Evolutionary conservation across 176 grass and related monocot genomes (phyloP).

Genomic region (Ensete ventricosum): DNA sequence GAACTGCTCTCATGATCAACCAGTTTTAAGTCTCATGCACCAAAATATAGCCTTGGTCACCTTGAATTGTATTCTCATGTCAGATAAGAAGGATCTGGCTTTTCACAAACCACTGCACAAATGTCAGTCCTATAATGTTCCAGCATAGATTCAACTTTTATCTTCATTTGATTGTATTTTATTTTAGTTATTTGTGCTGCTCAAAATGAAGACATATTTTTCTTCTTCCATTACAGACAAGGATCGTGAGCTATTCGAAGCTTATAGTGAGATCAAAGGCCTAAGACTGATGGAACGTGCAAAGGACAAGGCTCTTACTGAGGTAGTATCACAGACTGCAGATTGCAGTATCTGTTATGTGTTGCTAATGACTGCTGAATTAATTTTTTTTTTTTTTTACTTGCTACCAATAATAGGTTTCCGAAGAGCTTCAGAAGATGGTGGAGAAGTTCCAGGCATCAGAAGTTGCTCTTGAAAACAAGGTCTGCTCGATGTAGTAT

Average conservation of each 20-base stretch:
- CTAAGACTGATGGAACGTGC: conserved; percentile 9
- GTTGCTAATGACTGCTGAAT: neutral
- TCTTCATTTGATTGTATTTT: neutral
- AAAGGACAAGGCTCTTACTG: conserved; percentile 14
- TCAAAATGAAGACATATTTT: neutral
- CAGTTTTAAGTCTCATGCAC: too few relatives aligned
- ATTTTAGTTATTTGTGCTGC: neutral
- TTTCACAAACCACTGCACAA: too few relatives aligned
- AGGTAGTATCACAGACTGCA: neutral
- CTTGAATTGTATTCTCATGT: too few relatives aligned
- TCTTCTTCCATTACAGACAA: neutral
- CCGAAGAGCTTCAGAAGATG: conserved; percentile 22
- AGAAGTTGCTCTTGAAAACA: conserved; percentile 24
- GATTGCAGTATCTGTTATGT: neutral
- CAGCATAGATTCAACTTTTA: neutral
- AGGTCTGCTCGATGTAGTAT: conserved; percentile 1
- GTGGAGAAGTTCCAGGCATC: conserved; percentile 17
- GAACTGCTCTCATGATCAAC: neutral
- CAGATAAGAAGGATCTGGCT: too few relatives aligned
- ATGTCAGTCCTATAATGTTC: neutral
- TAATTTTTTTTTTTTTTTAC: neutral
- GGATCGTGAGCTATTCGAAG: conserved; percentile 7
- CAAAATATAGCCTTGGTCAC: too few relatives aligned
- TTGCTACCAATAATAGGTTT: conserved; percentile 4
- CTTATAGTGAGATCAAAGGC: conserved; percentile 13